Evolutionary conservation across 495 filamentous ascomycete species (phyloP).

Genomic region (Penicillium salamii): DNA sequence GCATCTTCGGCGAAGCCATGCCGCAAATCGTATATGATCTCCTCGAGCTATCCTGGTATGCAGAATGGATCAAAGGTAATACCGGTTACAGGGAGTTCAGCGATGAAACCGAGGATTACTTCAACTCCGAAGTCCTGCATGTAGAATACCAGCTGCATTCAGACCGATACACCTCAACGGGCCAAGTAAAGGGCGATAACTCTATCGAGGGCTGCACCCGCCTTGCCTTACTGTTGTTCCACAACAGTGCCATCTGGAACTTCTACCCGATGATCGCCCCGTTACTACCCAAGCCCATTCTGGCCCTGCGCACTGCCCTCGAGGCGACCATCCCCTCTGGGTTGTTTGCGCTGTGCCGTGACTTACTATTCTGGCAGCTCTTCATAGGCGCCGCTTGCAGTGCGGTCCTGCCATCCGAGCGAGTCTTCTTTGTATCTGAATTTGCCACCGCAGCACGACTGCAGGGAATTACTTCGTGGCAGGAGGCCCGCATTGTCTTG

Average conservation of each 20-base stretch:
- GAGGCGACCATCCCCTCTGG: slow-evolving; percentile 35
- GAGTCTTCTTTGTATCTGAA: slow-evolving; percentile 38
- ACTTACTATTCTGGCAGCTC: slow-evolving; percentile 42
- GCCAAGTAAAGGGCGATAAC: slow-evolving; percentile 54
- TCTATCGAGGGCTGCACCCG: slow-evolving; percentile 45
- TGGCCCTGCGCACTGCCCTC: slow-evolving; percentile 36
- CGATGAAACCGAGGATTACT: slow-evolving; percentile 44
- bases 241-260: slow-evolving; percentile 46
- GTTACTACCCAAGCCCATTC: slow-evolving; percentile 39
- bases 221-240: slow-evolving; percentile 43
- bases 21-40: slow-evolving; percentile 38
- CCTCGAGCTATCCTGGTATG: slow-evolving; percentile 39
- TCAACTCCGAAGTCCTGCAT: slow-evolving; percentile 45
- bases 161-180: slow-evolving; percentile 58
- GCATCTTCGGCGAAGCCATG: slow-evolving; percentile 36
- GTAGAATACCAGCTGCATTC: slow-evolving; percentile 42
- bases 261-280: slow-evolving; percentile 43
- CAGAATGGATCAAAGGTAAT: slow-evolving; percentile 41
- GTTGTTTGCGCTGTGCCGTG: slow-evolving; percentile 34
- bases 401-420: slow-evolving; percentile 26
- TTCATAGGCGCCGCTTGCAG: slow-evolving; percentile 40
- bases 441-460: slow-evolving; percentile 28
- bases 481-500: slow-evolving; percentile 35
- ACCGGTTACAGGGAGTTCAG: slow-evolving; percentile 33
- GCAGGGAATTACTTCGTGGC: slow-evolving; percentile 36